phyloP scores from a whole-genome alignment of 2,329 filamentous ascomycete genomes.

The Claviceps pusilla region DNA sequence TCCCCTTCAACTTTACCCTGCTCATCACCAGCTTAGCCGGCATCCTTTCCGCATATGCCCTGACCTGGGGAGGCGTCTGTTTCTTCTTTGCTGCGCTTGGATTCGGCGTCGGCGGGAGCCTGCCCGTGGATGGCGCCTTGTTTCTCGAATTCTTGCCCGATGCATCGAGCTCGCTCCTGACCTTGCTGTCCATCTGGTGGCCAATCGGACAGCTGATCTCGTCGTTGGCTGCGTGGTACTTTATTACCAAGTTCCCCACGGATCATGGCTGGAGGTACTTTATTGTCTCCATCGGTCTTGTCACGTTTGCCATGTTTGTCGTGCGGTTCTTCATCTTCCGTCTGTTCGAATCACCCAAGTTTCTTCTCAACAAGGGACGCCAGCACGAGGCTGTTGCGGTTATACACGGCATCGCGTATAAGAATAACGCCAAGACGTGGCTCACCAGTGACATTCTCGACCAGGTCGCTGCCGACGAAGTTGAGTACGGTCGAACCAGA shows the following conservation, averaged over 20 bases:
- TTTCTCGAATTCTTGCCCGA: conserved; percentile 75
- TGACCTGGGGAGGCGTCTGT: conserved; percentile 52
- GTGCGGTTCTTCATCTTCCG: conserved; percentile 67
- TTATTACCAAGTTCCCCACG: conserved; percentile 52
- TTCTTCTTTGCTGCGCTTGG: conserved; percentile 46
- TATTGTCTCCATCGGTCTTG: conserved; percentile 52
- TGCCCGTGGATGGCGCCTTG: conserved; percentile 64
- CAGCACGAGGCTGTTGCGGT: conserved; percentile 68
- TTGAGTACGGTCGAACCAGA: conserved; percentile 14
- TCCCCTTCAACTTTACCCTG: conserved; percentile 70
- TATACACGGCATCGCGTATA: conserved; percentile 61
- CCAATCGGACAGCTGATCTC: conserved; percentile 65
- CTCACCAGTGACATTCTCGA: conserved; percentile 56
- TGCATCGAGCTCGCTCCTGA: conserved; percentile 57
- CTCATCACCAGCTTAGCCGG: conserved; percentile 63
- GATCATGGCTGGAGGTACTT: conserved; percentile 67
- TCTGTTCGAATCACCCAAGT: conserved; percentile 76
- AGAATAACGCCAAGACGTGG: conserved; percentile 58
- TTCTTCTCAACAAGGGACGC: conserved; percentile 58
- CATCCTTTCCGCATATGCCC: conserved; percentile 50
- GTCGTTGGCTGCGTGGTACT: conserved; percentile 59
- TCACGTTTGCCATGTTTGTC: conserved; percentile 65
- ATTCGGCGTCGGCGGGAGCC: conserved; percentile 58
- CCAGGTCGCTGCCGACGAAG: conserved; percentile 32
- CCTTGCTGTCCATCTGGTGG: conserved; percentile 77